Percentiles rank a stretch among this genome's conserved stretches.
phyloP scores from a whole-genome alignment of 1,139 yeast genomes.

The Williopsis jadinii region DNA sequence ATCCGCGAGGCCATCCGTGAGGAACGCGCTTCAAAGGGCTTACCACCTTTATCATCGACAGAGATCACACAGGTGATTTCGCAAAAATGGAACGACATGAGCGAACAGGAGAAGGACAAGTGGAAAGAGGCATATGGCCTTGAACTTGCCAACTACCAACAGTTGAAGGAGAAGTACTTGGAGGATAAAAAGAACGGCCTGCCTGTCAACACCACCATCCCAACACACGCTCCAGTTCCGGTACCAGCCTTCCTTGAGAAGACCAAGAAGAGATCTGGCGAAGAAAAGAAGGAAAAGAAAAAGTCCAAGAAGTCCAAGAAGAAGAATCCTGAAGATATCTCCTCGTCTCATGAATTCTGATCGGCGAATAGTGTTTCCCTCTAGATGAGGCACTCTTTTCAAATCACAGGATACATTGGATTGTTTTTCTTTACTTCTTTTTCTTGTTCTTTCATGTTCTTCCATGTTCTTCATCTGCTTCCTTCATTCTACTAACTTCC shows the following conservation, averaged over 20 bases:
- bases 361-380: no score
- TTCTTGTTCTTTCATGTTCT: no score
- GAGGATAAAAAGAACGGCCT: constrained; percentile 41
- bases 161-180: constrained; percentile 57
- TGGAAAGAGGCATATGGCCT: constrained; percentile 72
- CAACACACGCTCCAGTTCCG: constrained; percentile 32
- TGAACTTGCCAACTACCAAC: constrained; percentile 58
- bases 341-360: no score
- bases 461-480: no score
- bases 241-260: constrained; percentile 27
- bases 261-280: constrained; percentile 24
- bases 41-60: constrained; percentile 59
- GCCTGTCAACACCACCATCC: constrained; percentile 21
- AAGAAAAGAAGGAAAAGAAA: constrained; percentile 36
- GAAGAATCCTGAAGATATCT: not conserved
- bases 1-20: constrained; percentile 57
- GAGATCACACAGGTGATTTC: constrained; percentile 78
- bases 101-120: constrained; percentile 59
- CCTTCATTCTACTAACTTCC: no score
- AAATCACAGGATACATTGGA: no score
- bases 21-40: constrained; percentile 53
- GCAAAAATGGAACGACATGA: constrained; percentile 66
- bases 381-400: no score
- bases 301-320: constrained; percentile 26
- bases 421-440: no score